Base-by-base conservation (phyloP, 1,284 basidiomycete species). In the Ustilago lituana region DNA sequence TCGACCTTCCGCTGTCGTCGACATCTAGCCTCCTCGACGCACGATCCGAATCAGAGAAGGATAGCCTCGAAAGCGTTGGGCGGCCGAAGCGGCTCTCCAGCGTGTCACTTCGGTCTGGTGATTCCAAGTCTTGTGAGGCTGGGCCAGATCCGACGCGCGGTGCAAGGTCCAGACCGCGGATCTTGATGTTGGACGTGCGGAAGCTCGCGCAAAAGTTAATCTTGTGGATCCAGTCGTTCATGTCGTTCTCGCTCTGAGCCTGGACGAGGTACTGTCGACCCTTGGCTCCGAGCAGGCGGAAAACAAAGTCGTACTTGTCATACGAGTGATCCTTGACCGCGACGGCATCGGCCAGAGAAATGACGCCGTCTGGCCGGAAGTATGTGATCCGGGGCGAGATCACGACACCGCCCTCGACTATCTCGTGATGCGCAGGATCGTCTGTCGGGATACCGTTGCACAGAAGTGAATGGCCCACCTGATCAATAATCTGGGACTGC, bases 121-220 rank as follows among this genome's bases (percentile, higher is more conserved):
- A 26, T 22, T 52, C 55, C 10, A 39, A 5, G 23, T 70, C 56
- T 14, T 40, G 39, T 50, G 50, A 19, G 12, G 38, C 32, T n/a
- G 41, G 3, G n/a, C 35, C 31, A 1, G 41, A 27, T 4, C 59
- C 58, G 17, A 37, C 37, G n/a, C 66, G 66, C 23, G 66, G 60
- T 12, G 67, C 61, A 10, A 62, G 54, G 44, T 73, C 77, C 5
- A 74, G 83, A 0, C 90, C 86, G 14, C 93, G 88, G 87, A 96
- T 93, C 41, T 89, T 87, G 38, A 97, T 86, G n/a, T 90, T 91
- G 8, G 88, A 87, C 2, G 91, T 89, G 82, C 90, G 93, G 87
- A 97, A 98, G 8, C 91, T 87, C 61, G 92, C 91, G 7, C 93
- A 94, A 81, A 96, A 98, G 83, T 98, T 98, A 81, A 98, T 93